A percentile compares a stretch with the other conserved stretches of the same genome.
phyloP scores from a whole-genome alignment of 1,284 basidiomycete species.

The Moniliophthora roreri region DNA sequence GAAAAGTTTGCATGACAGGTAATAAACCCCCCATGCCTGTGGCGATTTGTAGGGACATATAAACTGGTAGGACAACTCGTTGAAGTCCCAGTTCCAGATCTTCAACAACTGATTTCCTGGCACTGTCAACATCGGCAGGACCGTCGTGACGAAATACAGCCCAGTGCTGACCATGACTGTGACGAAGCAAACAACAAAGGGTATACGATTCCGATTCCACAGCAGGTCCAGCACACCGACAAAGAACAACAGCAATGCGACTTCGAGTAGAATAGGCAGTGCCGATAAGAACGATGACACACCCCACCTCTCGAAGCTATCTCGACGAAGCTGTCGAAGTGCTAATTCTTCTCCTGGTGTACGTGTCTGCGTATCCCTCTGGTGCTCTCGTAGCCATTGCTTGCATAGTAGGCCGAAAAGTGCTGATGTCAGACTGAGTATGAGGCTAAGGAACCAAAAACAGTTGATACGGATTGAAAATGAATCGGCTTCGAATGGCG shows the following conservation, averaged over 20 bases:
- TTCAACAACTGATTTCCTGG: too few species aligned
- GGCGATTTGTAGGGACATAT: conserved; percentile 15
- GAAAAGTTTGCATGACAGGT: not conserved
- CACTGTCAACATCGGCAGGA: not conserved
- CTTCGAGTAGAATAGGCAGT: conserved; percentile 28
- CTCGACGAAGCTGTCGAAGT: conserved; percentile 23
- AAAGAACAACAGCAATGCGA: conserved; percentile 29
- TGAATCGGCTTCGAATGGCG: not conserved
- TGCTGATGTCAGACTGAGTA: conserved; percentile 19
- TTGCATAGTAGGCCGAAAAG: conserved; percentile 22
- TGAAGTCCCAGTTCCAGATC: not conserved
- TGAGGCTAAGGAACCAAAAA: conserved; percentile 25
- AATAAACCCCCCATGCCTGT: conserved; percentile 13
- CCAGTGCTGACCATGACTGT: not conserved
- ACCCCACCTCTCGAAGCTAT: conserved; percentile 28
- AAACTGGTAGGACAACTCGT: not conserved
- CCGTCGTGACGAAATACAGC: not conserved
- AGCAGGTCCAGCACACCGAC: conserved; percentile 24
- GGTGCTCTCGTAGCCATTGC: conserved; percentile 25
- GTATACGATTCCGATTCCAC: conserved; percentile 5
- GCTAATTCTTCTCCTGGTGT: conserved; percentile 18
- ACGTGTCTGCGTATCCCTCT: conserved; percentile 14
- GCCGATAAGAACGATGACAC: conserved; percentile 25
- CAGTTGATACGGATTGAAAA: conserved; percentile 20
- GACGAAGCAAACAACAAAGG: not conserved